Conservation (phyloP, 2,329 filamentous ascomycete genomes). For the Davidsoniella neocaledoniae region DNA sequence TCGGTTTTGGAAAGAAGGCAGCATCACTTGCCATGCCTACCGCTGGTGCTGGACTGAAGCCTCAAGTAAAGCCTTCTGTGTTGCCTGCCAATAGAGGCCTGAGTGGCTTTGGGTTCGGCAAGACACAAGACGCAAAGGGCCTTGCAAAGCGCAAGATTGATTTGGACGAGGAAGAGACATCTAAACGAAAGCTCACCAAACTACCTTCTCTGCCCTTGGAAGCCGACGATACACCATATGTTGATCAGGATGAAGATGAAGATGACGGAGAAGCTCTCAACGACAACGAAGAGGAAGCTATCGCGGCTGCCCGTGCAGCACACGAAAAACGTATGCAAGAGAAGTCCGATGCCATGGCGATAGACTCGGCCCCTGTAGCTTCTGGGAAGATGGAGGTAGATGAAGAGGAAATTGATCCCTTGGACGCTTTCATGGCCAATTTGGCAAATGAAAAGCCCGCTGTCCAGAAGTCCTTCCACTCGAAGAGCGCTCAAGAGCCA, state of each 20-base stretch:
- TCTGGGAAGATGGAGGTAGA: slow-evolving; percentile 41
- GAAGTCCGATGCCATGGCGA: slow-evolving; percentile 17
- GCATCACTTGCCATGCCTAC: slow-evolving; percentile 10
- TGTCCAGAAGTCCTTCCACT: slow-evolving; percentile 9
- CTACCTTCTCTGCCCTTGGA: slow-evolving; percentile 62
- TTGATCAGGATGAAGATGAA: slow-evolving; percentile 49
- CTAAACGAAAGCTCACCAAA: slow-evolving; percentile 77
- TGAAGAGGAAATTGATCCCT: slow-evolving; percentile 51
- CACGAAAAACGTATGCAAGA: slow-evolving; percentile 57
- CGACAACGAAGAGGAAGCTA: slow-evolving; percentile 72
- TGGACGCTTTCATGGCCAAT: slow-evolving; percentile 93
- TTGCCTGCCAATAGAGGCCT: slow-evolving; percentile 53
- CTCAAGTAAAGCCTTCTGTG: slow-evolving; percentile 28
- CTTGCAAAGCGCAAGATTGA: slow-evolving; percentile 59
- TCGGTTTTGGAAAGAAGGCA: slow-evolving; percentile 22
- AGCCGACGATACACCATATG: slow-evolving; percentile 42
- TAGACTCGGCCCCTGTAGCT: slow-evolving; percentile 14
- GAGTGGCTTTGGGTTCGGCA: slow-evolving; percentile 69
- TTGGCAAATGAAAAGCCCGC: slow-evolving; percentile 31
- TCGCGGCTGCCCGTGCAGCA: slow-evolving; percentile 68
- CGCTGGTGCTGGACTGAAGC: slow-evolving; percentile 3
- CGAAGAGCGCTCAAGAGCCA: slow-evolving; percentile 45
- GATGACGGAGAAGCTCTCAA: slow-evolving; percentile 63
- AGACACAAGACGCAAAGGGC: slow-evolving; percentile 45
- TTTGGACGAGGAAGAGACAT: slow-evolving; percentile 76